phyloP scores from a whole-genome alignment of 2,329 filamentous ascomycete genomes.

The Penicillium olsonii region DNA sequence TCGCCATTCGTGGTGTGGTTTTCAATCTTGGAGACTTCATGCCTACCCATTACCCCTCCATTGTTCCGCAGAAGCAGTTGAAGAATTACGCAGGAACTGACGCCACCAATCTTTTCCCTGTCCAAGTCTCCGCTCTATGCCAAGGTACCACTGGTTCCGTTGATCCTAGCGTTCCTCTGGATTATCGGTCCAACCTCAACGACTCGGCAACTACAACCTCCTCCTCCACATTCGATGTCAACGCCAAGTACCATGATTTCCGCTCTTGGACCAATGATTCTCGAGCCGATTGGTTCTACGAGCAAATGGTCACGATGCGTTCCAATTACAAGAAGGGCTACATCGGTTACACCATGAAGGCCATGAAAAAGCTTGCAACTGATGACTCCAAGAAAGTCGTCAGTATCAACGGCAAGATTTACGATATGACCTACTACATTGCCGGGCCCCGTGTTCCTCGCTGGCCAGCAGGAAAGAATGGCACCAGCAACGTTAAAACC shows the following conservation, averaged over 20 bases:
- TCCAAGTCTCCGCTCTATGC: slow-evolving; percentile 92
- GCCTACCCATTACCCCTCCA: slow-evolving; percentile 74
- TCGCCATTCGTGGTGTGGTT: slow-evolving; percentile 84
- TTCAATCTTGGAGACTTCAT: slow-evolving; percentile 77
- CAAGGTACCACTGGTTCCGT: slow-evolving; percentile 69
- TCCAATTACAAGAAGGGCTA: slow-evolving; percentile 81
- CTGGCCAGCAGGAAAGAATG: slow-evolving; percentile 55
- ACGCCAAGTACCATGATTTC: slow-evolving; percentile 90
- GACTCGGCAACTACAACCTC: slow-evolving; percentile 66
- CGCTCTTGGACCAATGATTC: slow-evolving; percentile 78
- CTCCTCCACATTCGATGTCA: slow-evolving; percentile 67
- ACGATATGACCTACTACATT: slow-evolving; percentile 85
- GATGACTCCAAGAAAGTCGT: slow-evolving; percentile 67
- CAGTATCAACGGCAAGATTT: slow-evolving; percentile 76
- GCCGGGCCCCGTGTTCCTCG: slow-evolving; percentile 69
- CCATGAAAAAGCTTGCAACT: slow-evolving; percentile 68
- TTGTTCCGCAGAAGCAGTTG: slow-evolving; percentile 62
- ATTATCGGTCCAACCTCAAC: slow-evolving; percentile 75
- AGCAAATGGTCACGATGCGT: slow-evolving; percentile 79
- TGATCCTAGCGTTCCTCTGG: slow-evolving; percentile 74
- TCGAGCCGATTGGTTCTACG: slow-evolving; percentile 87
- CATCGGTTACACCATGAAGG: slow-evolving; percentile 78
- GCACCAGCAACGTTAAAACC: slow-evolving; percentile 55
- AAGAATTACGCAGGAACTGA: slow-evolving; percentile 84
- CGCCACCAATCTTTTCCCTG: slow-evolving; percentile 83